Percentiles rank a stretch among this genome's conserved stretches.
Evolutionary conservation across 2,329 filamentous ascomycete genomes (phyloP).

Genomic region (Alternaria postmessia): DNA sequence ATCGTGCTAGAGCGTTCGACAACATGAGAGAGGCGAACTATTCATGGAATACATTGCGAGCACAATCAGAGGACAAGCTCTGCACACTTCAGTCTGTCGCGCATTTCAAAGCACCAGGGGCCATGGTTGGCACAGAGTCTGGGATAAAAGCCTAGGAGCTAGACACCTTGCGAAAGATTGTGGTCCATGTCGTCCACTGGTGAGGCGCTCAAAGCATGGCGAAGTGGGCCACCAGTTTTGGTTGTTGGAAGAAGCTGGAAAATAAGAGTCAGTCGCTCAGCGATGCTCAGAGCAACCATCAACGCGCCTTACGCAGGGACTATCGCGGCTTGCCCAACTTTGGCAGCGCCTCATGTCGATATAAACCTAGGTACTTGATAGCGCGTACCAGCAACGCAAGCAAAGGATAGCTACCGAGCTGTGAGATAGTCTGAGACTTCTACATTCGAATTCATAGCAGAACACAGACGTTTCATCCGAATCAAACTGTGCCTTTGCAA

Average conservation of each 20-base stretch:
- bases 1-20: constrained; percentile 7
- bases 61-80: constrained; percentile 6
- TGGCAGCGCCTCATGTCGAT: constrained; percentile 73
- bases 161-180: constrained; percentile 21
- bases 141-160: constrained; percentile 24
- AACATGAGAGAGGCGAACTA: constrained; percentile 2
- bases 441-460: constrained; percentile 77
- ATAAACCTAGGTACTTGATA: constrained; percentile 69
- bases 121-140: constrained; percentile 15
- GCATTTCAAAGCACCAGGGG: constrained; percentile 10
- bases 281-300: constrained; percentile 42
- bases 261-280: constrained; percentile 43
- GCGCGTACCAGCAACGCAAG: constrained; percentile 61
- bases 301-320: constrained; percentile 45
- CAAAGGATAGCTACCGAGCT: constrained; percentile 58
- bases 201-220: constrained; percentile 34
- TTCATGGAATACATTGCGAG: constrained; percentile 8
- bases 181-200: constrained; percentile 26
- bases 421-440: constrained; percentile 63
- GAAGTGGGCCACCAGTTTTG: constrained; percentile 32
- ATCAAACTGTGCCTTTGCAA: constrained; percentile 52
- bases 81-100: constrained; percentile 7
- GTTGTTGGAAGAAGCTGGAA: constrained; percentile 39
- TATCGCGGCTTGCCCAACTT: constrained; percentile 46
- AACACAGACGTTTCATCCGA: constrained; percentile 59